Base-by-base conservation (phyloP, 2,329 filamentous ascomycete species). In the Pezicula neosporulosa region DNA sequence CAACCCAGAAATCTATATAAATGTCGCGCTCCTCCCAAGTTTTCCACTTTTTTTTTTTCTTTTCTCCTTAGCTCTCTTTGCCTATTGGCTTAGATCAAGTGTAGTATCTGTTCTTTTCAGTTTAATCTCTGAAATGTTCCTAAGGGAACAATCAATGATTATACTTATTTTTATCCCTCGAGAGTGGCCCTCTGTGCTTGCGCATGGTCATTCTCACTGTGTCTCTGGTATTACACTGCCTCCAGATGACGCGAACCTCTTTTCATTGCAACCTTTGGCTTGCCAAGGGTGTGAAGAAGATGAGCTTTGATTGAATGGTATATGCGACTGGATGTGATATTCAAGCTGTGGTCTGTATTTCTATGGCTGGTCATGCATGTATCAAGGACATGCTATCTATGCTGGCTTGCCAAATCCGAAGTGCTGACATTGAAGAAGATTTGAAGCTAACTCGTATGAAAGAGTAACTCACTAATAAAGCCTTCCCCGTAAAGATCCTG, bases 61-160 rank as follows among this genome's bases (percentile, higher is more conserved):
- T 78, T 77, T 72, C 72, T 75, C 72, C 65, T 71, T 61, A 76
- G 72, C 72, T 75, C 72, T 75, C 73, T 77, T 77, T 75, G 72
- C 70, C 70, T 68, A 77, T 77, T 82, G 78, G 83, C 83, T 88
- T 87, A 89, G 86, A 89, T 89, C 86, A 89, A 89, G 85, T 89
- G 85, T 89, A 90, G 86, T 89, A 90, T 89, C 85, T 89, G 86
- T 90, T 90, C 87, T 90, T 90, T 87, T 89, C 85, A 91, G 87
- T 90, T 90, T 91, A 90, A 90, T 89, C 84, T 86, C 87, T 90
- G 86, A 86, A 88, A 90, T 81, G 79, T 77, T 77, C 78, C 83
- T 81, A 87, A 76, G 77, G 83, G 78, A 77, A 76, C 77, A 77
- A 81, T 80, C 79, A 77, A 75, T 81, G 84, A 88, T 90, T 90